Base-by-base conservation (phyloP, 2,329 filamentous ascomycete species). In the Colletotrichum orchidophilum region DNA sequence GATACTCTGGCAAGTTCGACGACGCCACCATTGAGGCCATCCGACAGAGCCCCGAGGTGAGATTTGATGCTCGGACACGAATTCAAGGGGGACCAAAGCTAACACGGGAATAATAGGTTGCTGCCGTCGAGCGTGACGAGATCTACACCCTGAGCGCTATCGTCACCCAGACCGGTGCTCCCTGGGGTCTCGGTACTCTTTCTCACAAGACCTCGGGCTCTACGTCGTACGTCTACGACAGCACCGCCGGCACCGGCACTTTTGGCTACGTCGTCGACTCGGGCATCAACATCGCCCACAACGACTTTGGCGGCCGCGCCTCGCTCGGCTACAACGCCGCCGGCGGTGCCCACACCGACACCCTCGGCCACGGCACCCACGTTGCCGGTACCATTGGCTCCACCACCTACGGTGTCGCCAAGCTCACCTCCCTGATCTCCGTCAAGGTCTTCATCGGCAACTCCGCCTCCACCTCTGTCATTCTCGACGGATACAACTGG, bases 221-320 rank as follows among this genome's bases (percentile, higher is more conserved):
- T 8, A 78, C 64, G 7, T 75, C 78, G 55, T 87, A 86, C 73
- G 73, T 77, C 27, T 86, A 86, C 75, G 82, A 86, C 70, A 63
- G 73, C 7, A 79, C 74, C 27, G 82, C 82, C 24, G 85, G 85
- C 24, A 61, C 76, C 11, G 82, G 78, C 35, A 83, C 79, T 61
- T 88, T 81, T 68, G 80, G 84, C 59, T 90, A 90, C 76, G 78
- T 90, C 57, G 79, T 90, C 66, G 88, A 90, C 76, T 88, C 85
- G 0, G 88, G 88, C 50, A 85, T 90, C 71, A 82, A 82, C 65
- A 82, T 78, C 18, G 70, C 76, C 5, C 88, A 90, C 75, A 52
- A 76, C 61, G 80, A 86, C 53, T 86, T 86, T 49, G 82, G 81
- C 60, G 82, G 82, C 21, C 82, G 85, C 12, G 85, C 84, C 31